Evolutionary conservation across 371 early-diverging fungal genomes (phyloP).

Genomic region (Mucor saturninus): DNA sequence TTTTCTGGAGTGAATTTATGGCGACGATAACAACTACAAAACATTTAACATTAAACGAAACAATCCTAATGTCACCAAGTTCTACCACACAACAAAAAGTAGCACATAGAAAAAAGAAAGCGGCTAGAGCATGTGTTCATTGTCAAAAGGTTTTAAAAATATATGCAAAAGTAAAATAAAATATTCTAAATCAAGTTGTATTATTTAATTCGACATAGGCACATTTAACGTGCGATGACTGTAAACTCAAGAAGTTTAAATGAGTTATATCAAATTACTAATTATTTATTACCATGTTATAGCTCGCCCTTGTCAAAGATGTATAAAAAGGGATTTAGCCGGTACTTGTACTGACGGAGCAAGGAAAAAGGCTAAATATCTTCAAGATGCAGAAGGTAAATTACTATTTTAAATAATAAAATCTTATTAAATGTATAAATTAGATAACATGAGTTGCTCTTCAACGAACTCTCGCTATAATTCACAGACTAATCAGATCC

Average conservation of each 20-base stretch:
- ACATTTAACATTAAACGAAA: neutral
- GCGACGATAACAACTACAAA: conserved; percentile 6
- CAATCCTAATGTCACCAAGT: conserved; percentile 13
- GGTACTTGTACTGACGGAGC: conserved; percentile 77
- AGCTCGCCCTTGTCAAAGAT: conserved; percentile 82
- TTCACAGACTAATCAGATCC: neutral
- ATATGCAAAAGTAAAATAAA: neutral
- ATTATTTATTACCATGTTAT: conserved; percentile 3
- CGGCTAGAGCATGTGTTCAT: conserved; percentile 51
- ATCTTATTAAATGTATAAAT: neutral
- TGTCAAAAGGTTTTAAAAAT: conserved; percentile 49
- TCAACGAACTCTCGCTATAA: conserved; percentile 11
- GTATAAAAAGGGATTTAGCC: conserved; percentile 74
- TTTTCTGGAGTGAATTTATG: conserved; percentile 1
- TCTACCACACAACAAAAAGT: conserved; percentile 14
- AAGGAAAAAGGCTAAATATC: conserved; percentile 86
- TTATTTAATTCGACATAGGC: conserved; percentile 31
- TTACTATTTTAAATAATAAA: neutral
- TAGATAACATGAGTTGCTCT: conserved; percentile 11
- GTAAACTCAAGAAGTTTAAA: conserved; percentile 30
- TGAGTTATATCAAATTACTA: conserved; percentile 7
- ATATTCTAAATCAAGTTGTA: neutral
- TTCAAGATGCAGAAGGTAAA: conserved; percentile 57
- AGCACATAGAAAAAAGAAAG: conserved; percentile 36
- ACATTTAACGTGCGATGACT: conserved; percentile 67